Conservation (phyloP, 2,329 filamentous ascomycete species). For the Paramyrothecium sp. region DNA sequence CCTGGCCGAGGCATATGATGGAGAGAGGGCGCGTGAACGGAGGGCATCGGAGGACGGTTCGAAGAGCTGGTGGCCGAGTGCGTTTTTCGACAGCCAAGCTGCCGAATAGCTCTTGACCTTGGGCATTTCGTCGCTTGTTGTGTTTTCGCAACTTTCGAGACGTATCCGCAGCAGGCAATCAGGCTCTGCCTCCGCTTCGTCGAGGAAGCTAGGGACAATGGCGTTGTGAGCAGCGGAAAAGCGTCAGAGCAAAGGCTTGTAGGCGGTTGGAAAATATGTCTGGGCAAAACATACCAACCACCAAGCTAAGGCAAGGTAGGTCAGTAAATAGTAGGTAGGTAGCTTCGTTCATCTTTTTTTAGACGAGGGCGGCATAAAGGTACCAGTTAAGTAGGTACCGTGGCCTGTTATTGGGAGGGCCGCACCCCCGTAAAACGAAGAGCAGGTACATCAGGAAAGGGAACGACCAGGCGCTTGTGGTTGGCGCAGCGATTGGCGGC, state of each 20-base stretch:
- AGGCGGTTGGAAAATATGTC: too few species aligned
- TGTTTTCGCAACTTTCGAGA: neutral
- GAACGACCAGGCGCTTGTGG: neutral
- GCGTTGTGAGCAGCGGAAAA: neutral
- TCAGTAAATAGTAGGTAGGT: neutral
- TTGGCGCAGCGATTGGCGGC: neutral
- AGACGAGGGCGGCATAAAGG: neutral
- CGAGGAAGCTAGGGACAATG: neutral
- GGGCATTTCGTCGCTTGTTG: conserved; percentile 58
- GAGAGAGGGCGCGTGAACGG: conserved; percentile 35
- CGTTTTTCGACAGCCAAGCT: conserved; percentile 77
- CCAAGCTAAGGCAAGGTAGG: neutral
- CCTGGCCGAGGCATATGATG: conserved; percentile 37
- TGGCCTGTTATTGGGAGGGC: too few species aligned
- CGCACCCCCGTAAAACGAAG: too few species aligned
- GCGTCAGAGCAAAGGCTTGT: neutral
- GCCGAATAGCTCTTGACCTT: conserved; percentile 84
- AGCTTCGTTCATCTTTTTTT: neutral
- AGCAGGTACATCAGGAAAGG: too few species aligned
- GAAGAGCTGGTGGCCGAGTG: conserved; percentile 79
- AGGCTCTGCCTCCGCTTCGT: neutral
- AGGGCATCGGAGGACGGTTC: conserved; percentile 40
- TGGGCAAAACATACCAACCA: too few species aligned
- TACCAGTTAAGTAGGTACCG: too few species aligned
- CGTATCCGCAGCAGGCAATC: neutral